These are phyloP conservation scores for Zelopaecilomyces penicillatus DNA, from an alignment of 2,329 filamentous ascomycete genomes.

Conservation along the genomic window DNA sequence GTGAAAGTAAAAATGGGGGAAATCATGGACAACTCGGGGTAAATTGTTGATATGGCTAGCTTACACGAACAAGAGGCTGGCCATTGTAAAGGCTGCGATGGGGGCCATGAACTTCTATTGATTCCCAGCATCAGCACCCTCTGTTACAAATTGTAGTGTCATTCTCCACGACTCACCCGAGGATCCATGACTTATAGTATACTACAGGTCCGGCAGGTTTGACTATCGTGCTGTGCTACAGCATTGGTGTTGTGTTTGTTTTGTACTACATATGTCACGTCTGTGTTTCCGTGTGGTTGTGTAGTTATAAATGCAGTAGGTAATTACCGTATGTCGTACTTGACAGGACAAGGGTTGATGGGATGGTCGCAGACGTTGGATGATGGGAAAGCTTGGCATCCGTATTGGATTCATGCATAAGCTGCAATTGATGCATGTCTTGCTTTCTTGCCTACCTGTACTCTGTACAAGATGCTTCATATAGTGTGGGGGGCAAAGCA, in stretches of 20 bases:
- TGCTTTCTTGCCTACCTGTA: background rate
- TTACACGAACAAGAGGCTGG: conserved; percentile 40
- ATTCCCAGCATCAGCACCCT: conserved; percentile 3
- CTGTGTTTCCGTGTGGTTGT: too few species aligned
- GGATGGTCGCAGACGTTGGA: background rate
- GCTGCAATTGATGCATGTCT: conserved; percentile 1
- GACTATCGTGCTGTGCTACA: too few species aligned
- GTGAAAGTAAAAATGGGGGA: background rate
- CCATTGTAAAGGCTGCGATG: conserved; percentile 46
- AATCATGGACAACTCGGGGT: too few species aligned
- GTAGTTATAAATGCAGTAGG: too few species aligned
- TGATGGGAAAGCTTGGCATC: background rate
- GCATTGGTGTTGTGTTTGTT: too few species aligned
- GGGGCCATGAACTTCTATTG: conserved; percentile 39
- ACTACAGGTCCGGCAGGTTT: too few species aligned
- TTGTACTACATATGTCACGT: too few species aligned
- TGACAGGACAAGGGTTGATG: too few species aligned
- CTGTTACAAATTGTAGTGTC: background rate
- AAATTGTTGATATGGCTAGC: conserved; percentile 5
- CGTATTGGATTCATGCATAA: conserved; percentile 16
- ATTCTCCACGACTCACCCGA: conserved; percentile 13
- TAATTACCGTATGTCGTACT: too few species aligned
- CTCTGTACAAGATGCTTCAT: background rate
- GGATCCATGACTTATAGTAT: conserved; percentile 16
- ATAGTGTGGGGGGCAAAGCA: conserved; percentile 10